Evolutionary conservation across 805 yeast species (phyloP).

Genomic region (Ogataea ganodermae): DNA sequence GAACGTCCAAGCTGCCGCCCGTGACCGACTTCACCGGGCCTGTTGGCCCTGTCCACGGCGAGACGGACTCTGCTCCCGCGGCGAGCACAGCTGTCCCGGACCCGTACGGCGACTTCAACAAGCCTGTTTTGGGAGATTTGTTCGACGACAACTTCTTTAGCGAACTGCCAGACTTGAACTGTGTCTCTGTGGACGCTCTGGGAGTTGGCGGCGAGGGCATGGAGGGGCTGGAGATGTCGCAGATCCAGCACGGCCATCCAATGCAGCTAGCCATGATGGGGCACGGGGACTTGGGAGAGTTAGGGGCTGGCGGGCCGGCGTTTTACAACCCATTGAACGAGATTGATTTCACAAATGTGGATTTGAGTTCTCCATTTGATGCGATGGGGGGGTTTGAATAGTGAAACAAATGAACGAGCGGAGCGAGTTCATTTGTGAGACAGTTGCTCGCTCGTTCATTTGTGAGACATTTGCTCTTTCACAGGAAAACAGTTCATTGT

Average conservation of each 20-base stretch:
- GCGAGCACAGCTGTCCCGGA: not conserved
- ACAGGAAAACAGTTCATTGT: too few species aligned
- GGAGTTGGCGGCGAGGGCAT: not conserved
- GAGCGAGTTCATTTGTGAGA: not conserved
- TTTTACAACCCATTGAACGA: slow-evolving; percentile 38
- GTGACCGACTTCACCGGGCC: slow-evolving; percentile 34
- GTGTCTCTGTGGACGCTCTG: slow-evolving; percentile 1
- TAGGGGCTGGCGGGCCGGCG: slow-evolving; percentile 11
- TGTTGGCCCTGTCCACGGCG: not conserved
- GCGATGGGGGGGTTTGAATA: not conserved
- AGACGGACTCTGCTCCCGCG: not conserved
- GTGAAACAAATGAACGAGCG: not conserved
- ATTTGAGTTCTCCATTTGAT: slow-evolving; percentile 32
- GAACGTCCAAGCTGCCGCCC: slow-evolving; percentile 39
- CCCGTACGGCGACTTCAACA: slow-evolving; percentile 10
- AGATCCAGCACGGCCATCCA: slow-evolving; percentile 9
- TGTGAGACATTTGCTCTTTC: not conserved
- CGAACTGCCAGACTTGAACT: slow-evolving; percentile 33
- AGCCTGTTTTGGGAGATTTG: slow-evolving; percentile 28
- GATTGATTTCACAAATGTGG: slow-evolving; percentile 42
- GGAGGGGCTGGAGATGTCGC: slow-evolving; percentile 1
- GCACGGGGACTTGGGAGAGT: slow-evolving; percentile 10
- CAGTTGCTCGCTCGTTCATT: too few species aligned
- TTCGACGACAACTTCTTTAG: slow-evolving; percentile 37
- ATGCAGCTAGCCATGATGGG: slow-evolving; percentile 10